Conservation (phyloP, 371 early-diverging fungal species). For the Rozella allomycis region DNA sequence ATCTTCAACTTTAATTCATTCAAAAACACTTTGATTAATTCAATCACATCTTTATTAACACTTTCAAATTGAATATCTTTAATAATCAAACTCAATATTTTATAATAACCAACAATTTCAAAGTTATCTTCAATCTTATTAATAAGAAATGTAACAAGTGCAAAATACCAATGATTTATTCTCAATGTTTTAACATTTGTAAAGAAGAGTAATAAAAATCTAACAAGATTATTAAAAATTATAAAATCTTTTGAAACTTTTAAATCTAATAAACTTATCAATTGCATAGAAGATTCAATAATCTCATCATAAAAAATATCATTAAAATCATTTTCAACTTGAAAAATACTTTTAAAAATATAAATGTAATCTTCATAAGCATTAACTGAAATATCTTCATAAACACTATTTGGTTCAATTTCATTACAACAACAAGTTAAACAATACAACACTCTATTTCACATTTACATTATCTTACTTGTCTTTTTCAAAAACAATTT, state of each 20-base stretch:
- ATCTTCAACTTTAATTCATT: conserved; percentile 34
- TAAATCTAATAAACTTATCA: neutral
- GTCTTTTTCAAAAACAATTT: conserved; percentile 16
- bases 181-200: conserved; percentile 15
- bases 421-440: neutral
- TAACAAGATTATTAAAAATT: conserved; percentile 40
- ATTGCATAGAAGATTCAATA: neutral
- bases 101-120: conserved; percentile 49
- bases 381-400: neutral
- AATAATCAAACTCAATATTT: conserved; percentile 29
- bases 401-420: conserved; percentile 1
- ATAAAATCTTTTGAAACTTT: conserved; percentile 21
- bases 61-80: conserved; percentile 9
- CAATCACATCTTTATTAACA: conserved; percentile 1
- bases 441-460: neutral
- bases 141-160: conserved; percentile 27
- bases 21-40: neutral
- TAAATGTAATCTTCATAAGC: neutral
- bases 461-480: conserved; percentile 17
- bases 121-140: conserved; percentile 29
- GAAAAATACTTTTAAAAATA: neutral
- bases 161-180: conserved; percentile 34
- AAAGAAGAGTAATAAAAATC: conserved; percentile 38
- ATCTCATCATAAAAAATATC: neutral
- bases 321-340: neutral